phyloP scores from a whole-genome alignment of 140 eudicot genomes.

The Anethum foeniculum region DNA sequence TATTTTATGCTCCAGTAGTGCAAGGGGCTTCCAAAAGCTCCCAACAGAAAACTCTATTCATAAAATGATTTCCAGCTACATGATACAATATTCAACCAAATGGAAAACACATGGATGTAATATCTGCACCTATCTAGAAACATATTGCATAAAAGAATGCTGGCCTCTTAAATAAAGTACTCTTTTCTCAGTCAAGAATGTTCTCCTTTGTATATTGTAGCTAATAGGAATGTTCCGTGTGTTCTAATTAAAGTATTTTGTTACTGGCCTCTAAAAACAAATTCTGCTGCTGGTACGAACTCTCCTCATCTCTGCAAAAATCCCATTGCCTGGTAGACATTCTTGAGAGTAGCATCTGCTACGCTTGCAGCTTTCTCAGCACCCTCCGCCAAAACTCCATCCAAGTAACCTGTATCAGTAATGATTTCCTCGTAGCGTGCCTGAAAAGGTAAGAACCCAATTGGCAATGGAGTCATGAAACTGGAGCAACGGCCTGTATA shows the following conservation, averaged over 20 bases:
- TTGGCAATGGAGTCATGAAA: background rate
- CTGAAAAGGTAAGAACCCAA: conserved; percentile 28
- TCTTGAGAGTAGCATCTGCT: conserved; percentile 60
- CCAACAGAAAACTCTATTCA: background rate
- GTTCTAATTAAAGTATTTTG: conserved; percentile 1
- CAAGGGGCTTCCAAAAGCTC: background rate
- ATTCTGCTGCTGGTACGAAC: conserved; percentile 10
- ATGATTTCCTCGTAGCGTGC: conserved; percentile 69
- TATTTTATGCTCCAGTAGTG: no score
- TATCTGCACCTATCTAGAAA: background rate
- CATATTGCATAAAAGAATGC: conserved; percentile 12
- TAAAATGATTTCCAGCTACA: background rate
- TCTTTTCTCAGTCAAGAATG: conserved; percentile 12
- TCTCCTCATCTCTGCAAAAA: conserved; percentile 56
- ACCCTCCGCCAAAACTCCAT: conserved; percentile 62
- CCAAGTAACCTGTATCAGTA: conserved; percentile 49
- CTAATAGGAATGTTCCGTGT: conserved; percentile 12
- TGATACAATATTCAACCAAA: background rate
- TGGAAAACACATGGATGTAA: background rate
- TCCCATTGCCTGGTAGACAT: conserved; percentile 71
- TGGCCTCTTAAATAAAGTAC: background rate
- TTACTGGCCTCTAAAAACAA: conserved; percentile 1
- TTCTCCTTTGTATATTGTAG: conserved; percentile 15
- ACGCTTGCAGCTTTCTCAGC: conserved; percentile 68
- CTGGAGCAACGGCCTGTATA: no score